These are phyloP conservation scores for Neocucurbitaria cava DNA, from an alignment of 2,329 filamentous ascomycete genomes.

Conservation along the genomic window DNA sequence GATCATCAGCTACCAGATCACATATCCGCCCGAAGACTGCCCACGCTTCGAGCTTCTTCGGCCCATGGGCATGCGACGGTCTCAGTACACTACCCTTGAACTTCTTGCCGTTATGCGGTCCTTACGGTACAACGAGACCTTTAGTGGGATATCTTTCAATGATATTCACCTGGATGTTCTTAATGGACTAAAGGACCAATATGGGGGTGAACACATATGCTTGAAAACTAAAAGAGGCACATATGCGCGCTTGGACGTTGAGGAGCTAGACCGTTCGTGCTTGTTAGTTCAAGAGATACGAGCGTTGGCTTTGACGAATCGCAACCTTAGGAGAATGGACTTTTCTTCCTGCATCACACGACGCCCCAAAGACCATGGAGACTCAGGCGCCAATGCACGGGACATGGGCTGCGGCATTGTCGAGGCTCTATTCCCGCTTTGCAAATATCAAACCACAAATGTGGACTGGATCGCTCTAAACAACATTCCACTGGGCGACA, in stretches of 20 bases:
- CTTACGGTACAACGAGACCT: slow-evolving; percentile 74
- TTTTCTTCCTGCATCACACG: slow-evolving; percentile 68
- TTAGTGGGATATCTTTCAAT: slow-evolving; percentile 71
- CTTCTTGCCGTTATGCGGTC: slow-evolving; percentile 74
- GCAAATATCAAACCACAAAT: slow-evolving; percentile 70
- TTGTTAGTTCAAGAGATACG: slow-evolving; percentile 73
- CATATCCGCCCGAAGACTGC: slow-evolving; percentile 63
- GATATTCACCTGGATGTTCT: slow-evolving; percentile 69
- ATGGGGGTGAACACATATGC: slow-evolving; percentile 69
- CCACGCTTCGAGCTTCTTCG: slow-evolving; percentile 70
- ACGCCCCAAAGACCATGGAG: slow-evolving; percentile 55
- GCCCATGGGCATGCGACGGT: slow-evolving; percentile 58
- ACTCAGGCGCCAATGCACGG: slow-evolving; percentile 55
- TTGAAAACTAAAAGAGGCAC: slow-evolving; percentile 63
- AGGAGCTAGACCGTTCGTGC: slow-evolving; percentile 62
- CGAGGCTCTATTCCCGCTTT: slow-evolving; percentile 72
- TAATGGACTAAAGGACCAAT: slow-evolving; percentile 66
- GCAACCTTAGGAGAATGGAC: slow-evolving; percentile 67
- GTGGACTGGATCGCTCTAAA: slow-evolving; percentile 75
- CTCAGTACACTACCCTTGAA: slow-evolving; percentile 66
- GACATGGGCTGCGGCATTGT: slow-evolving; percentile 73
- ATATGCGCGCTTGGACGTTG: slow-evolving; percentile 60
- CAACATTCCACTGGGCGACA: slow-evolving; percentile 73
- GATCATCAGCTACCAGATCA: slow-evolving; percentile 60
- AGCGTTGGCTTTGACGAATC: slow-evolving; percentile 70